phyloP scores from a whole-genome alignment of 306 rosid genomes.

The Casuarina glauca region DNA sequence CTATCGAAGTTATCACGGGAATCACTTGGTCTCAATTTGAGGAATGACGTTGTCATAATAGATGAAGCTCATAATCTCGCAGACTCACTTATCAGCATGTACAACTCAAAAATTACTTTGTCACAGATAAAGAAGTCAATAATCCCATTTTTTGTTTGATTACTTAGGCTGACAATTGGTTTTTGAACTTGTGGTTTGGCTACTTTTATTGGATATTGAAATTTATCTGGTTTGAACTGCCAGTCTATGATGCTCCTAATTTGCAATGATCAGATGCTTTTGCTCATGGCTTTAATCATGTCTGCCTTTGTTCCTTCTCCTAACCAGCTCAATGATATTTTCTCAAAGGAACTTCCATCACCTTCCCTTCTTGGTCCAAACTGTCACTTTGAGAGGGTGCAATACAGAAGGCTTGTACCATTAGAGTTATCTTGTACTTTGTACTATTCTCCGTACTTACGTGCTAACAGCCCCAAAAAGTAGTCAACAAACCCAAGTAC shows the following conservation, averaged over 20 bases:
- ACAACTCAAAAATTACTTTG: constrained; percentile 69
- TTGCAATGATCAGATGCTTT: too few species aligned
- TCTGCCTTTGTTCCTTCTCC: background rate
- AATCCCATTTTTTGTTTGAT: constrained; percentile 18
- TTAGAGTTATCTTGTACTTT: background rate
- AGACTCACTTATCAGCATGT: constrained; percentile 88
- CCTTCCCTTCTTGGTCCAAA: background rate
- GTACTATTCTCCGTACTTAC: background rate
- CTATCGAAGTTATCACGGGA: constrained; percentile 92
- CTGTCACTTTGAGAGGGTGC: background rate
- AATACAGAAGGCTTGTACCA: background rate
- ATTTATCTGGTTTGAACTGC: too few species aligned
- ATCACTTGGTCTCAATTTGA: constrained; percentile 84
- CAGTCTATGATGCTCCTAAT: too few species aligned
- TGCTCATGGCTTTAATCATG: background rate
- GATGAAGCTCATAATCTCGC: constrained; percentile 97
- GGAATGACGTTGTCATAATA: constrained; percentile 69
- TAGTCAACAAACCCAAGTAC: background rate
- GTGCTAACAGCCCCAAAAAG: background rate
- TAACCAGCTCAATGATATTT: background rate
- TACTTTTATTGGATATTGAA: background rate
- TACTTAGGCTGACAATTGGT: constrained; percentile 5
- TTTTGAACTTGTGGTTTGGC: constrained; percentile 21
- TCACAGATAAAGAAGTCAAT: constrained; percentile 57
- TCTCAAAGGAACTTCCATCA: background rate